Evolutionary conservation across 2,329 filamentous ascomycete species (phyloP), one percentile per base, ranked within the genome.

Genomic region (Graphilbum sp.): DNA sequence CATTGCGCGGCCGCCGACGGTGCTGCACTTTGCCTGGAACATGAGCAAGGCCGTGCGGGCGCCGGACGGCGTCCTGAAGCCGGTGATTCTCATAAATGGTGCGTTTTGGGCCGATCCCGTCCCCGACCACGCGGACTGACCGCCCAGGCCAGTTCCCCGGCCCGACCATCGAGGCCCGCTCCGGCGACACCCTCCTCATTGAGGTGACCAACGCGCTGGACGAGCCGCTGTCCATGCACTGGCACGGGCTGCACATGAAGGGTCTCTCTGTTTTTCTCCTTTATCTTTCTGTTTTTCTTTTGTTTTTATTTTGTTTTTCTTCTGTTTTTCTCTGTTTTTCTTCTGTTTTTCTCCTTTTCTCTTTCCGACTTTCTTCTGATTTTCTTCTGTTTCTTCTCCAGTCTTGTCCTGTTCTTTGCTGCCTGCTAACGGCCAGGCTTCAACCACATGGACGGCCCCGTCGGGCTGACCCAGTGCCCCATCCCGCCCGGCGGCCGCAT

Each of bases 381-480:
- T n/a, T n/a, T n/a, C n/a, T n/a, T n/a, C 12, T 12, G n/a, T 15
- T 25, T 35, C 19, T 16, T 19, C 3, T 18, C 15, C 13, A 23
- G 10, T n/a, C 23, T 31, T 10, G 2, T 16, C 9, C 18, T 24
- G 4, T 30, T 12, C 18, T 34, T 13, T 21, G 9, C 16, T 15
- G 1, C 17, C 29, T n/a, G 12, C 36, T 24, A 10, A 37, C 29
- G 16, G 15, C 35, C 15, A 39, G 40, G 40, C 2, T 43, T 36
- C 13, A 47, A 43, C 39, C 61, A 76, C 37, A 84, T 85, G 75
- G 82, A 88, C 52, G 82, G 82, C 0, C 72, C 77, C 0, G 57
- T 61, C 0, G 65, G 67, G 25, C 69, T 81, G 18, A 71, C 75
- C 1, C 81, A 87, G 50, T 84, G 77, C 44, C 52, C 66, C 1